A percentile compares a stretch with the other conserved stretches of the same genome.
Conservation (phyloP, 116 monocot genomes). For the Phalaenopsis hybrid region DNA sequence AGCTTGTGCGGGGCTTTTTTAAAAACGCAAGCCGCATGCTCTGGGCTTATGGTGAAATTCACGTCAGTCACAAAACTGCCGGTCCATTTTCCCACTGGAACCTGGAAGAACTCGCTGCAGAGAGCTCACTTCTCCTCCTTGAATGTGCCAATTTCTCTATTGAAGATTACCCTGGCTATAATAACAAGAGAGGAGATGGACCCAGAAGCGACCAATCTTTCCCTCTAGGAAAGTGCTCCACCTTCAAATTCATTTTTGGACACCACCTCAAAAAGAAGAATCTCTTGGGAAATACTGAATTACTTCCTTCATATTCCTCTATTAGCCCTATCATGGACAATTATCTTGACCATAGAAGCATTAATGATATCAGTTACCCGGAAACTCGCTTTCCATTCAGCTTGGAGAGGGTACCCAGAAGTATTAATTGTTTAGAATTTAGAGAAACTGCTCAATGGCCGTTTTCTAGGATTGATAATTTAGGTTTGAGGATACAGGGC, state of each 20-base stretch:
- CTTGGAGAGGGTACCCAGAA: neutral
- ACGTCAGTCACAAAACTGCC: conserved; percentile 37
- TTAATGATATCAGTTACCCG: neutral
- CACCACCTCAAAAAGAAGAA: conserved; percentile 8
- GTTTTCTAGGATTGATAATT: too few species aligned
- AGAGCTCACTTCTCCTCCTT: conserved; percentile 17
- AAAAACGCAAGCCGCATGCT: conserved; percentile 44
- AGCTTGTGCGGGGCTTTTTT: conserved; percentile 37
- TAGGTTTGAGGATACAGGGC: too few species aligned
- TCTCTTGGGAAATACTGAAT: neutral
- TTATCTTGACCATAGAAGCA: too few species aligned
- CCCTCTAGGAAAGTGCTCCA: conserved; percentile 34
- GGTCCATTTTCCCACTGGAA: conserved; percentile 33
- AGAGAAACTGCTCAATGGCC: neutral
- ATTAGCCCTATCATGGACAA: neutral
- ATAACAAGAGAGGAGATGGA: conserved; percentile 53
- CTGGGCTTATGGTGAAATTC: conserved; percentile 37
- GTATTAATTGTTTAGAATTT: neutral
- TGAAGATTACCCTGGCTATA: conserved; percentile 41
- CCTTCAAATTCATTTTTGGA: conserved; percentile 33
- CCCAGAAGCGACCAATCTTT: conserved; percentile 34
- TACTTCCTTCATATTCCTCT: too few species aligned
- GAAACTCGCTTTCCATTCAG: neutral
- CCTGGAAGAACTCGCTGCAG: conserved; percentile 35
- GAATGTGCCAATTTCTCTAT: conserved; percentile 23